These are phyloP conservation scores for Gossypium arboreum DNA, from an alignment of 345 rosid genomes.

Conservation along the genomic window DNA sequence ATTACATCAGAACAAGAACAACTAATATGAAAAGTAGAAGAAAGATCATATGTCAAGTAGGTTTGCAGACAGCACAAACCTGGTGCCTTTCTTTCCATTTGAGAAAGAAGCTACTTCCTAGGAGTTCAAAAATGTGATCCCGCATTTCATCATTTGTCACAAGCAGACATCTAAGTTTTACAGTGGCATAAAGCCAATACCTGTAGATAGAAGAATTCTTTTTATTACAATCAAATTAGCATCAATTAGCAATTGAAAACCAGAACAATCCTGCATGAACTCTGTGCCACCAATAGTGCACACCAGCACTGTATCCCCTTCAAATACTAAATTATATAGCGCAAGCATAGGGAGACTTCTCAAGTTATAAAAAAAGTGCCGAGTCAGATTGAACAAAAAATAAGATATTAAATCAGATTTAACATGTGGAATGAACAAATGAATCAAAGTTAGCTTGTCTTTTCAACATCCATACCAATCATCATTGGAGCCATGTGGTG, in stretches of 20 bases:
- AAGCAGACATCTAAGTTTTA: slow-evolving; percentile 68
- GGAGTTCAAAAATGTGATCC: slow-evolving; percentile 86
- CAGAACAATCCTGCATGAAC: background rate
- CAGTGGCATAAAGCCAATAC: slow-evolving; percentile 93
- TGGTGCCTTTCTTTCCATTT: slow-evolving; percentile 94
- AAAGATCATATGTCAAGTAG: background rate
- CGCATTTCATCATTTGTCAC: slow-evolving; percentile 94
- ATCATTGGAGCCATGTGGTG: slow-evolving; percentile 92
- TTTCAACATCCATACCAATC: slow-evolving; percentile 53
- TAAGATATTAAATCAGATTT: background rate
- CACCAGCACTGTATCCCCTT: background rate
- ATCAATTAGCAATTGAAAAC: background rate
- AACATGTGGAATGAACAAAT: background rate
- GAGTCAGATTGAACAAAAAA: background rate
- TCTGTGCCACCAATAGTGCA: too few species aligned
- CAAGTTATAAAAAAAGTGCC: background rate
- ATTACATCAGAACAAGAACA: background rate
- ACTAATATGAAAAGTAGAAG: background rate
- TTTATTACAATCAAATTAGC: background rate
- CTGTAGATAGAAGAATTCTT: slow-evolving; percentile 24
- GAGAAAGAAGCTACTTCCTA: slow-evolving; percentile 62
- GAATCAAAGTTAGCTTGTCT: background rate
- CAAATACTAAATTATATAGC: background rate
- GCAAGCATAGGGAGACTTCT: background rate
- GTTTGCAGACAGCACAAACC: slow-evolving; percentile 27